Base-by-base conservation (phyloP, 192 early-diverging fungal genomes). In the Chytriomyces confervae region DNA sequence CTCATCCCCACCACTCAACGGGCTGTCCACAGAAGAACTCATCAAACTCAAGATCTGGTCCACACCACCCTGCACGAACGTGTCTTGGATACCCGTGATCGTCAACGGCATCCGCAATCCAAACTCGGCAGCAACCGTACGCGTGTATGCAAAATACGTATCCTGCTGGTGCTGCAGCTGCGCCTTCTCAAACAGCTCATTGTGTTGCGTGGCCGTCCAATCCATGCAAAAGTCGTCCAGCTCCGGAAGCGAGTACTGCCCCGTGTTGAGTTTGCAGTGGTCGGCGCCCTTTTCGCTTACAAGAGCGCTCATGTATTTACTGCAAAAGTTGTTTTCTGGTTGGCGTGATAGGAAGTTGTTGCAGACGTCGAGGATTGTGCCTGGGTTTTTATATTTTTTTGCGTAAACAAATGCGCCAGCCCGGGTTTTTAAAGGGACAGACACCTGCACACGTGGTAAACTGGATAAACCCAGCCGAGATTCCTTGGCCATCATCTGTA, bases 381-480 rank as follows among this genome's bases (percentile, higher is more conserved):
- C 36, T 36, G 36, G 29, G 36, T 36, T 36, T 36, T 36, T 36
- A 36, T 36, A 36, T 27, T 27, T 27, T 27, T 27, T 27, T 27
- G 36, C 36, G 4, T 36, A 3, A 36, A 36, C 36, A 36, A 36
- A 36, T 36, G 36, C 3, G 36, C 36, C 3, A 36, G 36, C 2
- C 36, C 36, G 36, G 36, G 36, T 36, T 36, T 36, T 36, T 1
- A 3, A 3, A 36, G 4, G 36, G 36, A 36, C 36, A 4, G 36
- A 36, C 36, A 36, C 36, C 78, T 48, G 63, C 16, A 20, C 68
- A 73, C 10, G 71, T 75, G 20, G 78, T 79, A 48, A 79, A 79
- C 47, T 79, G 78, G 0, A 79, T 79, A 24, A 79, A 73, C 0
- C 78, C 78, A 47, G 78, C 78, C 13, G 78, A 75, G 50, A 79